Evolutionary conservation across 106 monocot species (phyloP).

Genomic region (Iris macrosiphon): DNA sequence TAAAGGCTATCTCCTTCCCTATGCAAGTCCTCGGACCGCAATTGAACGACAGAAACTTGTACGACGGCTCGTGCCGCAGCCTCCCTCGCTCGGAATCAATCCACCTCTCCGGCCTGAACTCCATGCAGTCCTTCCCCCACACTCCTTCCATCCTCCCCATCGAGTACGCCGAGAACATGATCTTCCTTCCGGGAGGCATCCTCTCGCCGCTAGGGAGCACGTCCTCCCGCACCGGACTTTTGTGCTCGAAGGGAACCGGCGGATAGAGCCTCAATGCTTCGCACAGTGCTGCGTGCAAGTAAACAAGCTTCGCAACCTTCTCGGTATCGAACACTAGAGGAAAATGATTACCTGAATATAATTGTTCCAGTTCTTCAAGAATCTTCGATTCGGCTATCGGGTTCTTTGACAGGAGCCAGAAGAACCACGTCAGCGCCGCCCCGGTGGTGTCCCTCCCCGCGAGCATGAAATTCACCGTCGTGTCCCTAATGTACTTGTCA

Average conservation of each 20-base stretch:
- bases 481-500: constrained; percentile 48
- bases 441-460: constrained; percentile 64
- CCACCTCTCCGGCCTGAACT: constrained; percentile 66
- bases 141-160: constrained; percentile 56
- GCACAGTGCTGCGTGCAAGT: constrained; percentile 59
- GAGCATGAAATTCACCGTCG: constrained; percentile 33
- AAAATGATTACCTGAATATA: no score
- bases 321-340: constrained; percentile 3
- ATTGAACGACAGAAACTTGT: constrained; percentile 72
- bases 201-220: constrained; percentile 39
- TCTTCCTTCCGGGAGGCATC: constrained; percentile 15
- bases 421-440: constrained; percentile 64
- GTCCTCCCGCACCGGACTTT: constrained; percentile 19
- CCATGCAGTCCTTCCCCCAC: constrained; percentile 70
- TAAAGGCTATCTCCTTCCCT: constrained; percentile 54
- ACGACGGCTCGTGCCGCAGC: constrained; percentile 49
- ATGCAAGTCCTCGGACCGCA: constrained; percentile 72
- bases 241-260: constrained; percentile 54
- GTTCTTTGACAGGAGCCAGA: constrained; percentile 42
- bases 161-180: constrained; percentile 32
- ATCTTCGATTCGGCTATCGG: constrained; percentile 32
- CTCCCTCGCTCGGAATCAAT: constrained; percentile 31
- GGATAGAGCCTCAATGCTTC: constrained; percentile 62
- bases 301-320: constrained; percentile 27
- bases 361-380: constrained; percentile 26